A percentile compares a stretch with the other conserved stretches of the same genome.
Conservation (phyloP, 305 asterid genomes). For the Fraxinus platypoda region DNA sequence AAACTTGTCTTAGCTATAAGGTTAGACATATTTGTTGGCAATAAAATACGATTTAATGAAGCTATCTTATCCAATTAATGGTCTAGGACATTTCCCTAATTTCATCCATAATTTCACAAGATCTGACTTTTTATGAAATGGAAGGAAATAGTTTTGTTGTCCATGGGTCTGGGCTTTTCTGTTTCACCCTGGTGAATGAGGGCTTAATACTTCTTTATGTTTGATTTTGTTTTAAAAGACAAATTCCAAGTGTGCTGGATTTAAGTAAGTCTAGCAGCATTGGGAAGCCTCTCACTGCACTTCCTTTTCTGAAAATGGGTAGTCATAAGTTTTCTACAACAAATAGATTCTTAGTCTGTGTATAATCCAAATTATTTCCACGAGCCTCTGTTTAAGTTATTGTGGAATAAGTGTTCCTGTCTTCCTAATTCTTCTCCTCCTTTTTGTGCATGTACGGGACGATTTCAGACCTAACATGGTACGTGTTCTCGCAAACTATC, state of each 20-base stretch:
- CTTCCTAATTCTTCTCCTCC: constrained; percentile 25
- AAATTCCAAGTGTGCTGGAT: constrained; percentile 13
- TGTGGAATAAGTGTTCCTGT: neutral
- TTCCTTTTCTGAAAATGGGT: neutral
- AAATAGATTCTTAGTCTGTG: neutral
- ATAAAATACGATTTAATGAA: neutral
- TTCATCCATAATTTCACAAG: neutral
- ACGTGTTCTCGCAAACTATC: constrained; percentile 17
- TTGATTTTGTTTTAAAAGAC: constrained; percentile 1
- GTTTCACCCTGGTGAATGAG: neutral
- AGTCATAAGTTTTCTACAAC: neutral
- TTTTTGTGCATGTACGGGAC: constrained; percentile 39
- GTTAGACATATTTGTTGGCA: neutral
- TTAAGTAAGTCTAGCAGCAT: neutral
- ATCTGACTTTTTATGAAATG: neutral
- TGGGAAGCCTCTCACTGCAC: neutral
- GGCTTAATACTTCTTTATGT: neutral
- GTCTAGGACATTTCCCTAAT: neutral
- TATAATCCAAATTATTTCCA: neutral
- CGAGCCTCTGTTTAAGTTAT: neutral
- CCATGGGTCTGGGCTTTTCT: neutral
- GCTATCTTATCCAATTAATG: neutral
- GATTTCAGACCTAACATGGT: constrained; percentile 84
- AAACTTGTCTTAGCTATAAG: neutral
- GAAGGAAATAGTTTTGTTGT: neutral